Evolutionary conservation across 1,139 yeast genomes (phyloP).

Genomic region (Kazachstania sp.): DNA sequence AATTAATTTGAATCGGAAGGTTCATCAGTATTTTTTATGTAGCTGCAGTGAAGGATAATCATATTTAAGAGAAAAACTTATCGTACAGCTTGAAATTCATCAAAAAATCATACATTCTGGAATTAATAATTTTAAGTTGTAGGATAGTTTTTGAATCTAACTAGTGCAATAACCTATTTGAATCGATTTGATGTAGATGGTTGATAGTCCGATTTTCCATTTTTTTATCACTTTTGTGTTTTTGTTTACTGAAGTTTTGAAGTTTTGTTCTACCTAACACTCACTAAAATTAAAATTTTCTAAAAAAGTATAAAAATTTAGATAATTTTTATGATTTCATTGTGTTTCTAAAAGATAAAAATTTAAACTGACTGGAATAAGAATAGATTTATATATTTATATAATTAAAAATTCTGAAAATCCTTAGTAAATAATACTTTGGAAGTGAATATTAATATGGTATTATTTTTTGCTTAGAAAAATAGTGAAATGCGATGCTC

Average conservation of each 20-base stretch:
- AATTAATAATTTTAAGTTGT: no score
- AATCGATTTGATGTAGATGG: no score
- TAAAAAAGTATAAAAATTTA: background rate
- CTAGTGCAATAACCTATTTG: no score
- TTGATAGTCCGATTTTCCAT: background rate
- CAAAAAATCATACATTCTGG: no score
- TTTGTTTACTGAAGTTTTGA: background rate
- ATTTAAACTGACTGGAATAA: background rate
- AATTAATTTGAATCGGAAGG: no score
- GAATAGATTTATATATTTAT: background rate
- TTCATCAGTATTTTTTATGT: no score
- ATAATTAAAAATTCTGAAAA: background rate
- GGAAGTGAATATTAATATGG: slow-evolving; percentile 2
- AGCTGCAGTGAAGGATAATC: no score
- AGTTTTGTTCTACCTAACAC: background rate
- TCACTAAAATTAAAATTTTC: background rate
- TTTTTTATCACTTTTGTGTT: slow-evolving; percentile 1
- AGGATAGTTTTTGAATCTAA: no score
- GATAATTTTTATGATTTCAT: background rate
- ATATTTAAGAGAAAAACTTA: no score
- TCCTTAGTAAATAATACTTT: background rate
- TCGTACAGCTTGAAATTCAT: no score
- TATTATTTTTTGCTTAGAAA: background rate
- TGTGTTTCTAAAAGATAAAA: background rate
- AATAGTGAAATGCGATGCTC: background rate